Percentiles rank a stretch among this genome's conserved stretches.
Conservation (phyloP, 2,329 filamentous ascomycete genomes). For the Aspergillus carbonarius region DNA sequence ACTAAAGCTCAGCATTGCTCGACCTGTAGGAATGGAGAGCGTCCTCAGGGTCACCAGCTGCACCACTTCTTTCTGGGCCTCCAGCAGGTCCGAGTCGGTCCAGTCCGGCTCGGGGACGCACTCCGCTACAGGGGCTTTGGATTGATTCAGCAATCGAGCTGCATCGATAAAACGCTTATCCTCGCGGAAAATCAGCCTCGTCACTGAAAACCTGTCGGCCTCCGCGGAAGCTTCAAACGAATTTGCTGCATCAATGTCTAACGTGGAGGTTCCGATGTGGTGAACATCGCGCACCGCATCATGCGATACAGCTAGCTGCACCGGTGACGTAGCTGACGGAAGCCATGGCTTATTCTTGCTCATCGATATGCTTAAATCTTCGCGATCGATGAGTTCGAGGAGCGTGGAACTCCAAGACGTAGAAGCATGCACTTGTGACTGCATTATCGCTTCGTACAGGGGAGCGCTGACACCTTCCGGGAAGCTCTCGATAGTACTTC, state of each 20-base stretch:
- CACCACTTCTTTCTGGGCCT: slow-evolving; percentile 88
- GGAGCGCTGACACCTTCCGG: slow-evolving; percentile 81
- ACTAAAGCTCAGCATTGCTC: slow-evolving; percentile 84
- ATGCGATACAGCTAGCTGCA: slow-evolving; percentile 56
- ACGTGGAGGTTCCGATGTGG: slow-evolving; percentile 62
- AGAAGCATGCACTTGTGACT: slow-evolving; percentile 79
- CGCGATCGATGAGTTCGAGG: slow-evolving; percentile 73
- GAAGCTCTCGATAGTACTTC: slow-evolving; percentile 71
- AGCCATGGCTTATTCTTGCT: slow-evolving; percentile 45
- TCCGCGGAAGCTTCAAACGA: slow-evolving; percentile 77
- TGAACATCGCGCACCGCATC: slow-evolving; percentile 71
- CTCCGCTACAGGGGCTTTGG: slow-evolving; percentile 74
- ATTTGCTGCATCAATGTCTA: slow-evolving; percentile 51
- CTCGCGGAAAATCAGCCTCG: slow-evolving; percentile 83
- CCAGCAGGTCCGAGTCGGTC: slow-evolving; percentile 82
- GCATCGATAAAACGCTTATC: slow-evolving; percentile 89
- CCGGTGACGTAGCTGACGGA: slow-evolving; percentile 29
- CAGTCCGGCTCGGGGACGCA: slow-evolving; percentile 72
- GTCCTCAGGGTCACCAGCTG: slow-evolving; percentile 84
- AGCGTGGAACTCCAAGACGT: slow-evolving; percentile 70
- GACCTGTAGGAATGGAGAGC: slow-evolving; percentile 81
- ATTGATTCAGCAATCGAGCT: slow-evolving; percentile 78
- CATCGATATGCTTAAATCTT: slow-evolving; percentile 72
- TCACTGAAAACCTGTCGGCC: slow-evolving; percentile 78
- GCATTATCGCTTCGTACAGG: slow-evolving; percentile 78